phyloP scores from a whole-genome alignment of 2,329 filamentous ascomycete species.

The Leptodontidium sp. region DNA sequence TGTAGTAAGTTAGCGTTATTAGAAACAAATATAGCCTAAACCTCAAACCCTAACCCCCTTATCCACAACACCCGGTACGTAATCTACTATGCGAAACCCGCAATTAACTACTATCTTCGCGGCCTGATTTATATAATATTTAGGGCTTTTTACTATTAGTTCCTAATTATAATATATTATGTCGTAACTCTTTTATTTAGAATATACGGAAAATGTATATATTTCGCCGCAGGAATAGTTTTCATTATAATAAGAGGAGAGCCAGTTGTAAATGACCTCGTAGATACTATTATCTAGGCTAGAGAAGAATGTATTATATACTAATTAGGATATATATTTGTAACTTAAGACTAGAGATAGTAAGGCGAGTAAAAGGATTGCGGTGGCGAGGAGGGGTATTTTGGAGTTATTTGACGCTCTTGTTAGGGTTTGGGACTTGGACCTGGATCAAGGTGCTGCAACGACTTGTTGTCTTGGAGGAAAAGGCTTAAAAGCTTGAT shows the following conservation, averaged over 20 bases:
- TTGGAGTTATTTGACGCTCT: background rate
- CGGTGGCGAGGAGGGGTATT: background rate
- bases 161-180: background rate
- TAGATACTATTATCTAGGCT: background rate
- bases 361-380: background rate
- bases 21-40: no score
- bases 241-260: background rate
- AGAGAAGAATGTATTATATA: background rate
- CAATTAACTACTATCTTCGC: background rate
- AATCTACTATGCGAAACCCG: conserved; percentile 1
- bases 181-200: background rate
- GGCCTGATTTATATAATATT: background rate
- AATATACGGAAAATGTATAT: background rate
- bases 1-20: no score
- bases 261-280: background rate
- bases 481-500: background rate
- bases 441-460: background rate
- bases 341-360: background rate
- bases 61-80: background rate
- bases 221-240: background rate
- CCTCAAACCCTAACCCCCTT: no score
- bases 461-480: background rate
- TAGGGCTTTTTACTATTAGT: background rate
- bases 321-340: background rate
- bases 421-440: background rate